Base-by-base conservation (phyloP, 345 rosid species). In the Ricinus communis region DNA sequence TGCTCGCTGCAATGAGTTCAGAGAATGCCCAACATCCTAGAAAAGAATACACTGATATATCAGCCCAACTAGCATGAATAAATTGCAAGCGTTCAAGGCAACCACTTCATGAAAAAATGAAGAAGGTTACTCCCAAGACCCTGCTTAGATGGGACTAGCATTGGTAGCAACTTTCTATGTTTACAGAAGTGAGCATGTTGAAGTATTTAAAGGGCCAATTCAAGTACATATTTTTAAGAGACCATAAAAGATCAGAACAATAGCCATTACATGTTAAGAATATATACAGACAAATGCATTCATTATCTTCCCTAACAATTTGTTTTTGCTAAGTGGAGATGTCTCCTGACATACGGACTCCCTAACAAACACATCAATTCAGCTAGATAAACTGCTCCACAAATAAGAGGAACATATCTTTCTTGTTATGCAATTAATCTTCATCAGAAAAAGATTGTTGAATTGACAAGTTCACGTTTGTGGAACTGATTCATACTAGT, bases 1-100 rank as follows among this genome's bases (percentile, higher is more conserved):
- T 69, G 95, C 91, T 68, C 88, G 88, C 79, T 91, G 98, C 82
- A 86, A 79, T 30, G 91, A 83, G 73, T 90, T 91, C 50, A 94
- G 80, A 14, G 95, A 87, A 84, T 81, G 90, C 46, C 86, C 82
- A 66, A 88, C 87, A 68, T 87, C 93, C 97, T 91, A 74, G 61
- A 72, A 24, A 66, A 68, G 31, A 72, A 36, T 6, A 38, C 0
- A 2, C 55, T 11, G 30, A n/a, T 36, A 12, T 25, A 41, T 63
- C n/a, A 24, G 46, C 16, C 19, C 31, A 46, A 27, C 38, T 25
- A 15, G 46, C 54, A 64, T 14, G 21, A 40, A 64, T 27, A 45
- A 64, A 16, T 46, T 16, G 18, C 28, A 28, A 24, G 53, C 0
- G 22, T 58, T 45, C 68, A 45, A 64, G n/a, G n/a, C n/a, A n/a